Evolutionary conservation across 1,284 basidiomycete species (phyloP), one percentile per base, ranked within the genome.

Genomic region (Melampsora larici-populina): DNA sequence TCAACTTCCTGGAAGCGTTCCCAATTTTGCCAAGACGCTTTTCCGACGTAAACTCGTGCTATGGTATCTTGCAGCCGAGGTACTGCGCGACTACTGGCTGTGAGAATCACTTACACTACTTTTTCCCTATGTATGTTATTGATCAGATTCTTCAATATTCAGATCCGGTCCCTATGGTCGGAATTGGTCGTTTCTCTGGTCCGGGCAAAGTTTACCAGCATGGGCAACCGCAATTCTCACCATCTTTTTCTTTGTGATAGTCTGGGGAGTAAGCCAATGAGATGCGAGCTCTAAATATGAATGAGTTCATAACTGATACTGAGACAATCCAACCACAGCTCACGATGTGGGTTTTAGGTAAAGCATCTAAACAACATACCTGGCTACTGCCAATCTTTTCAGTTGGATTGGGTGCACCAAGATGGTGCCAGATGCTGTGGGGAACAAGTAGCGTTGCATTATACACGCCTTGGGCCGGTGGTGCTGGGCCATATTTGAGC

Each of bases 341-440:
- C 9, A 86, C 92, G 84, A 86, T 96, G 83, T 84, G 87, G 75
- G 85, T 93, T 76, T 86, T 96, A 82, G 95, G 92, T 17, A 87
- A 90, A 81, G 90, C 94, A 85, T 91, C 91, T 82, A 95, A 94
- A 85, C 91, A 91, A 8, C 93, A 96, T 83, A 94, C 93, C 15
- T 96, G 93, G 93, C 86, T 95, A n/a, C 85, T 96, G 65, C 92
- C 93, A 77, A 92, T 96, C 21, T 96, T 96, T 81, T 93, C 93
- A 13, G 92, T 96, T 78, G 93, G 93, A 81, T 88, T 96, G 72
- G 93, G 93, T 72, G 92, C 92, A 43, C 93, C 93, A 18, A 86
- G 92, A 81, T 96, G 93, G 93, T 95, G 93, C 86, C 79, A 90
- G 88, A 92, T 92, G 88, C 83, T 93, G 46, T 93, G 91, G 91